Conservation (phyloP, 495 filamentous ascomycete species). For the Aspergillus homomorphus region DNA sequence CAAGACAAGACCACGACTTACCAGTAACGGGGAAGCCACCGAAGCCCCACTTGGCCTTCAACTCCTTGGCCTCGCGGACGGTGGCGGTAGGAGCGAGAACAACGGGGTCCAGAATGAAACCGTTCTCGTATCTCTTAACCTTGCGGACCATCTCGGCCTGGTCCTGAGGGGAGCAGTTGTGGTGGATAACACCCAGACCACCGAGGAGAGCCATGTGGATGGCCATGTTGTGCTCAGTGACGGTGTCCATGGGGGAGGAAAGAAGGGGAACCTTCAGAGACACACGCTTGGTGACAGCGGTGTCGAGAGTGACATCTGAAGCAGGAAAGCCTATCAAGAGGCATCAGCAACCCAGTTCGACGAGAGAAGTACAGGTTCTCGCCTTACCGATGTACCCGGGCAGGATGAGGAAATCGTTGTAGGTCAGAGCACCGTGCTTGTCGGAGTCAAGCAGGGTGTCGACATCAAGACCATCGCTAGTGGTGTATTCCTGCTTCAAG, state of each 20-base stretch:
- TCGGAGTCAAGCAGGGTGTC: slow-evolving; percentile 81
- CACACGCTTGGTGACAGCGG: slow-evolving; percentile 90
- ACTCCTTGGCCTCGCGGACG: slow-evolving; percentile 82
- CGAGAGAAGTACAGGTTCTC: slow-evolving; percentile 13
- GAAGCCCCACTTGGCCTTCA: slow-evolving; percentile 98
- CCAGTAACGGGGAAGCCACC: slow-evolving; percentile 98
- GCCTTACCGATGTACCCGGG: slow-evolving; percentile 63
- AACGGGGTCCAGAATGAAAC: slow-evolving; percentile 95
- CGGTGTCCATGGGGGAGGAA: slow-evolving; percentile 99
- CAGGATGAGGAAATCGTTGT: slow-evolving; percentile 69
- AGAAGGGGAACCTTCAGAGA: slow-evolving; percentile 90
- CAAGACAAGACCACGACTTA: slow-evolving; percentile 50
- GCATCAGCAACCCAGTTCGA: slow-evolving; percentile 52
- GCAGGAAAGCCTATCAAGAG: slow-evolving; percentile 71
- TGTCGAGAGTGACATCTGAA: slow-evolving; percentile 82
- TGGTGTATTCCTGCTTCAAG: slow-evolving; percentile 67
- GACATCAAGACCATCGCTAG: slow-evolving; percentile 79
- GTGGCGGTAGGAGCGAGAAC: slow-evolving; percentile 85
- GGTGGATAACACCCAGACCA: slow-evolving; percentile 95
- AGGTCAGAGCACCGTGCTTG: slow-evolving; percentile 84
- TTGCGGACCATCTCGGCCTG: slow-evolving; percentile 99
- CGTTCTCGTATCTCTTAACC: slow-evolving; percentile 99
- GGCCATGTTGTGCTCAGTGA: slow-evolving; percentile 98
- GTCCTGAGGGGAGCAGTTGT: slow-evolving; percentile 93
- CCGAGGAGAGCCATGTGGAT: slow-evolving; percentile 98